Percentiles rank a stretch among this genome's conserved stretches.
Conservation (phyloP, 306 rosid species). For the Trifolium pratense region DNA sequence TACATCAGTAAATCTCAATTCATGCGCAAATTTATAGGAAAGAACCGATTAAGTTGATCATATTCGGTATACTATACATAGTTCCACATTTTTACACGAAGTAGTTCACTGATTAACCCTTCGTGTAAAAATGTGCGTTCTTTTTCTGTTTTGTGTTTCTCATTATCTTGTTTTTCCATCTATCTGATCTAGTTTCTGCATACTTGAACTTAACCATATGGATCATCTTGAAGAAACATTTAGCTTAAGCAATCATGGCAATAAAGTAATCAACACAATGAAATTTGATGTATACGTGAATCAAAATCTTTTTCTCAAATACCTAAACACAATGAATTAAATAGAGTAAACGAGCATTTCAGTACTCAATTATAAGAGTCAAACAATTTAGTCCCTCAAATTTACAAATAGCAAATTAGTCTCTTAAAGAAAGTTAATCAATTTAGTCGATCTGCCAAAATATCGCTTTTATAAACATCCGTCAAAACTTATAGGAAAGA, state of each 20-base stretch:
- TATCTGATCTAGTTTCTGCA: too few species aligned
- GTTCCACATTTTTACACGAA: too few species aligned
- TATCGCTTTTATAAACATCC: background rate
- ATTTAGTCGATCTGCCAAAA: background rate
- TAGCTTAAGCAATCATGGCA: background rate
- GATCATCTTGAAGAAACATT: background rate
- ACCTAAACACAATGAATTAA: background rate
- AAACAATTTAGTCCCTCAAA: background rate
- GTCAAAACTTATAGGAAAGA: background rate
- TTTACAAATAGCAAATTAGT: background rate
- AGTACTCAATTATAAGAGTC: background rate
- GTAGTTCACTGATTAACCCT: background rate
- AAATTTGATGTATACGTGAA: conserved; percentile 18
- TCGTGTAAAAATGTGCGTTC: too few species aligned
- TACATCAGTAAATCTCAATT: too few species aligned
- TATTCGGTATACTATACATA: background rate
- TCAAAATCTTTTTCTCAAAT: conserved; percentile 35
- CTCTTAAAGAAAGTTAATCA: background rate
- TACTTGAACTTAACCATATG: background rate
- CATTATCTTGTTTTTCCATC: too few species aligned
- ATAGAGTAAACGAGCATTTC: background rate
- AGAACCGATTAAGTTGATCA: background rate
- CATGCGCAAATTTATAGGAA: too few species aligned
- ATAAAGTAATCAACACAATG: conserved; percentile 23
- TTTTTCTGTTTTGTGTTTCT: too few species aligned